Evolutionary conservation across 129 eudicot species (phyloP).

Genomic region (Centaurea solstitialis): DNA sequence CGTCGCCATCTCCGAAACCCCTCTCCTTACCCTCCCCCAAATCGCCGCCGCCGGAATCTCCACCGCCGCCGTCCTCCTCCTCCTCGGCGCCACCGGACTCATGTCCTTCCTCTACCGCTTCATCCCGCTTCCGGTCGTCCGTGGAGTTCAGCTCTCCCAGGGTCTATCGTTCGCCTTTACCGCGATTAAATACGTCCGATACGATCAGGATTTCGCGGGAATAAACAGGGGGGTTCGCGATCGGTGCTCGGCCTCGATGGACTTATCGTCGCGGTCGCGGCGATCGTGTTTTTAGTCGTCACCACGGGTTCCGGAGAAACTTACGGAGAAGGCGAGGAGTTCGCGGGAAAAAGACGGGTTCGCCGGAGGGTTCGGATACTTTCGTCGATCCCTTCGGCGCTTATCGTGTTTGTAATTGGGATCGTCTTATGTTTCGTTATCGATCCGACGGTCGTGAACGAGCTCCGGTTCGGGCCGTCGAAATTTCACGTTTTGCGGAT

Average conservation of each 20-base stretch:
- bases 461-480: conserved; percentile 57
- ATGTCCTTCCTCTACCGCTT: conserved; percentile 64
- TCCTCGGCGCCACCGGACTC: conserved; percentile 76
- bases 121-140: conserved; percentile 78
- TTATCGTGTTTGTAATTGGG: conserved; percentile 55
- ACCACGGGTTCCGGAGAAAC: conserved; percentile 63
- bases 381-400: conserved; percentile 60
- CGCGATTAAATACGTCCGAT: conserved; percentile 68
- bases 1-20: conserved; percentile 71
- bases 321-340: background rate
- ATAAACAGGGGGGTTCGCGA: conserved; percentile 46
- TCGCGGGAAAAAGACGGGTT: conserved; percentile 16
- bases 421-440: conserved; percentile 50
- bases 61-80: conserved; percentile 58
- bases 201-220: conserved; percentile 61
- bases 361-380: conserved; percentile 37
- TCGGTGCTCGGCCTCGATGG: conserved; percentile 67
- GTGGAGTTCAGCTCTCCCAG: conserved; percentile 82
- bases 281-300: conserved; percentile 43
- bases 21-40: conserved; percentile 57
- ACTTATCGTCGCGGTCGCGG: conserved; percentile 44
- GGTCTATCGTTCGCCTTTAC: conserved; percentile 73
- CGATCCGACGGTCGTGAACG: conserved; percentile 56
- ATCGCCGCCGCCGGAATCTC: conserved; percentile 77
- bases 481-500: conserved; percentile 54